Conservation (phyloP, 176 grass and related monocot species). For the Oryza nivara region DNA sequence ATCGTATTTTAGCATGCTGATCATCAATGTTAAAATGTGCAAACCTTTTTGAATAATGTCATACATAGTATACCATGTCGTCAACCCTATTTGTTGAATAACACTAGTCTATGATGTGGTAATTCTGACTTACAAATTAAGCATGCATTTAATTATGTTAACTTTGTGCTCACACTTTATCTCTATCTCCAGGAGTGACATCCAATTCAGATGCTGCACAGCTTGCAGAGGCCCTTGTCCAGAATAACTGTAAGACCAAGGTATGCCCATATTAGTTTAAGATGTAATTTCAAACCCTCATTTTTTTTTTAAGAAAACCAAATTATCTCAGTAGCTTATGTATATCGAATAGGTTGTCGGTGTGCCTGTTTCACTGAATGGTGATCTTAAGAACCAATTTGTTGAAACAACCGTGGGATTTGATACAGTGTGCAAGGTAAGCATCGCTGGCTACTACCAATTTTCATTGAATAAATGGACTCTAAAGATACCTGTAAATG, state of each 20-base stretch:
- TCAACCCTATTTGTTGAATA: not conserved
- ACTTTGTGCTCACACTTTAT: not conserved
- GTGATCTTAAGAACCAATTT: conserved; percentile 83
- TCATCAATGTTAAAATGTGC: not conserved
- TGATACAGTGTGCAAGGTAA: conserved; percentile 77
- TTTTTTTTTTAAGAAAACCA: not conserved
- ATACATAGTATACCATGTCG: conserved; percentile 8
- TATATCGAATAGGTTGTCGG: conserved; percentile 55
- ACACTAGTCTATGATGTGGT: not conserved
- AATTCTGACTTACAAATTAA: not conserved
- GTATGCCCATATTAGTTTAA: conserved; percentile 29
- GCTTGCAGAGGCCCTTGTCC: conserved; percentile 90
- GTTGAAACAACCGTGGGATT: conserved; percentile 77
- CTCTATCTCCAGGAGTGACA: conserved; percentile 57
- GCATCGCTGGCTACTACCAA: not conserved
- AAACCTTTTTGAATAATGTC: conserved; percentile 5
- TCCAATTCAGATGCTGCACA: conserved; percentile 95
- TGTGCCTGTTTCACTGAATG: conserved; percentile 67
- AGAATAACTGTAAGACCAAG: conserved; percentile 83
- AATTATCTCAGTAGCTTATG: not conserved
- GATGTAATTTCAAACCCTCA: not conserved
- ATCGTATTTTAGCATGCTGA: not conserved
- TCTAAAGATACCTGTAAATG: not conserved
- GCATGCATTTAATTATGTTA: not conserved
- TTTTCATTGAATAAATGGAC: not conserved